Conservation (phyloP, 2,329 filamentous ascomycete genomes). For the Colletotrichum cuscutae region DNA sequence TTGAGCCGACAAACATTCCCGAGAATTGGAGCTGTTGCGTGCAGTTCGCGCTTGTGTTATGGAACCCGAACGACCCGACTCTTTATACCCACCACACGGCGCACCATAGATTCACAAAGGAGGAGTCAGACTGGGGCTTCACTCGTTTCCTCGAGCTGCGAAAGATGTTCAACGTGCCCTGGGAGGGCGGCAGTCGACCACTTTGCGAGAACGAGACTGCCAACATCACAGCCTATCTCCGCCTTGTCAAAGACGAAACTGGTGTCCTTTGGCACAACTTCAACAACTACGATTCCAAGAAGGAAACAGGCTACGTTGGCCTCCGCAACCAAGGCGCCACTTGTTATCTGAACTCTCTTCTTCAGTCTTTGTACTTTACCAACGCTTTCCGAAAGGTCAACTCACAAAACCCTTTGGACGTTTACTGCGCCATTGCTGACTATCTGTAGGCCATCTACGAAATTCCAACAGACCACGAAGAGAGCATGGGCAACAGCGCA, state of each 20-base stretch:
- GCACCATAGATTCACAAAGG: conserved; percentile 95
- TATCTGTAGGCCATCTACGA: conserved; percentile 86
- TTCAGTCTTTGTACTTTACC: conserved; percentile 87
- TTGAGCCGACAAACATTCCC: conserved; percentile 75
- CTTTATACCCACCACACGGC: conserved; percentile 84
- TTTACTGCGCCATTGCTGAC: conserved; percentile 8
- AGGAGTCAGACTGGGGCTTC: conserved; percentile 98
- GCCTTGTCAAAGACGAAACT: conserved; percentile 86
- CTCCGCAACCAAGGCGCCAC: conserved; percentile 96
- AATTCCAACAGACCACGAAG: conserved; percentile 90
- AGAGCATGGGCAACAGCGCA: conserved; percentile 85
- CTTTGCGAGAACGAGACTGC: conserved; percentile 81
- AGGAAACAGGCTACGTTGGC: conserved; percentile 96
- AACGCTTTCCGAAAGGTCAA: conserved; percentile 92
- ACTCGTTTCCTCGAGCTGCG: conserved; percentile 94
- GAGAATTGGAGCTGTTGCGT: conserved; percentile 97
- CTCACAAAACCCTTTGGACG: neutral
- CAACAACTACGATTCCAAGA: conserved; percentile 97
- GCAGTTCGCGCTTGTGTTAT: conserved; percentile 93
- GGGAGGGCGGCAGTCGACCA: conserved; percentile 75
- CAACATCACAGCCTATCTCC: conserved; percentile 85
- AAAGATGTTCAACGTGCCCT: conserved; percentile 82
- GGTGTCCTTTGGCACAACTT: conserved; percentile 93
- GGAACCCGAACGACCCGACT: conserved; percentile 92
- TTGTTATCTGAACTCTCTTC: conserved; percentile 85